Evolutionary conservation across 176 grass and related monocot genomes (phyloP).

Genomic region (Lolium multiflorum): DNA sequence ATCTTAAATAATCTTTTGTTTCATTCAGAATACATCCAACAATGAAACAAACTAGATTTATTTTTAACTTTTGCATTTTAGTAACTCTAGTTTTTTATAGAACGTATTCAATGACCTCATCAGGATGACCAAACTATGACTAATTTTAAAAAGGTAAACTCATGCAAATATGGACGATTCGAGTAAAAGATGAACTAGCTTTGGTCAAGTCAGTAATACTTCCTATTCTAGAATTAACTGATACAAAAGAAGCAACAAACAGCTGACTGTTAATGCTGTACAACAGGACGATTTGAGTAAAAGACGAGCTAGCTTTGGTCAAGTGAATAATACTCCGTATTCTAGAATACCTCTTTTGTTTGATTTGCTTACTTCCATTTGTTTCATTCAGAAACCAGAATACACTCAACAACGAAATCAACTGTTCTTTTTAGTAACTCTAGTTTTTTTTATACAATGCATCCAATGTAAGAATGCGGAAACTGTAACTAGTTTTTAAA

Average conservation of each 20-base stretch:
- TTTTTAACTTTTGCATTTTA: not conserved
- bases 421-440: not conserved
- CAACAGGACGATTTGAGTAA: constrained; percentile 1
- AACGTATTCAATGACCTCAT: not conserved
- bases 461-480: not conserved
- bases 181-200: too few species aligned
- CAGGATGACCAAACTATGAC: not conserved
- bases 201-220: not conserved
- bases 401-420: not conserved
- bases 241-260: not conserved
- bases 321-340: not conserved
- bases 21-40: not conserved
- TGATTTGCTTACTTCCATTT: not conserved
- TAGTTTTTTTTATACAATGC: not conserved
- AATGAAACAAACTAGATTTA: not conserved
- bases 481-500: not conserved
- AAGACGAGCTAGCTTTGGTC: constrained; percentile 24
- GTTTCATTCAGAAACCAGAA: not conserved
- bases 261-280: not conserved
- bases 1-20: not conserved
- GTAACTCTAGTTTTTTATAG: not conserved
- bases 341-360: not conserved
- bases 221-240: not conserved
- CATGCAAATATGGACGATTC: not conserved
- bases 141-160: not conserved